Evolutionary conservation across 2,329 filamentous ascomycete genomes (phyloP).

Genomic region (Colletotrichum higginsianum): DNA sequence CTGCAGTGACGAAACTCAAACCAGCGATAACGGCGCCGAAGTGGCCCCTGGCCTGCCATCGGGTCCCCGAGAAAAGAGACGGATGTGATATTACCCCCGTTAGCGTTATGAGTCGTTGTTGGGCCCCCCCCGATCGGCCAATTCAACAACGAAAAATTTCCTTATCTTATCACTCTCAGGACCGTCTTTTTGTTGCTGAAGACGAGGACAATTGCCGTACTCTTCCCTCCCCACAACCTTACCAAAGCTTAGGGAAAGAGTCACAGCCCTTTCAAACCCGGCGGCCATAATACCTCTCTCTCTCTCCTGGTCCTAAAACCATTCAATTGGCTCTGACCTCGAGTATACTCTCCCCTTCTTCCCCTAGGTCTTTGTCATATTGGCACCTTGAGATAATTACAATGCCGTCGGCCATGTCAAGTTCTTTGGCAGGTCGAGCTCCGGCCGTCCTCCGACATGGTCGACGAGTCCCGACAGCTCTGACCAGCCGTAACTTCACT

Average conservation of each 20-base stretch:
- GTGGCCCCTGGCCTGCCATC: slow-evolving; percentile 36
- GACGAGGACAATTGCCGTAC: slow-evolving; percentile 28
- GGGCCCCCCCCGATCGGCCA: slow-evolving; percentile 37
- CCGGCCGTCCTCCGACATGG: slow-evolving; percentile 71
- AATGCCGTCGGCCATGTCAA: slow-evolving; percentile 59
- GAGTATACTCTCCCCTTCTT: slow-evolving; percentile 27
- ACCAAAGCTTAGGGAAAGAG: slow-evolving; percentile 39
- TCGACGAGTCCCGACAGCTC: slow-evolving; percentile 63
- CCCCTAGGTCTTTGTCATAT: slow-evolving; percentile 27
- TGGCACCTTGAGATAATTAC: slow-evolving; percentile 37
- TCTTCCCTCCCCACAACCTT: slow-evolving; percentile 35
- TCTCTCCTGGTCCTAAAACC: slow-evolving; percentile 40
- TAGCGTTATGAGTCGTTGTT: slow-evolving; percentile 35
- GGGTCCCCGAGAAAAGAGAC: slow-evolving; percentile 18
- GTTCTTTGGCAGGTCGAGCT: slow-evolving; percentile 68
- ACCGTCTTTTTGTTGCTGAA: slow-evolving; percentile 42
- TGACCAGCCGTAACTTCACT: slow-evolving; percentile 62
- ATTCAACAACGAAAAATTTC: slow-evolving; percentile 44
- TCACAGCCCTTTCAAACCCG: slow-evolving; percentile 38
- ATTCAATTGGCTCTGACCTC: slow-evolving; percentile 44
- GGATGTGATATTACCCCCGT: slow-evolving; percentile 26
- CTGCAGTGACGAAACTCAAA: slow-evolving; percentile 34
- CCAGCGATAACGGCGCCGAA: slow-evolving; percentile 39
- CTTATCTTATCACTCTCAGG: slow-evolving; percentile 43
- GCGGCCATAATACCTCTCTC: slow-evolving; percentile 32